phyloP scores from a whole-genome alignment of 305 asterid genomes.

The Solanum hybrid region DNA sequence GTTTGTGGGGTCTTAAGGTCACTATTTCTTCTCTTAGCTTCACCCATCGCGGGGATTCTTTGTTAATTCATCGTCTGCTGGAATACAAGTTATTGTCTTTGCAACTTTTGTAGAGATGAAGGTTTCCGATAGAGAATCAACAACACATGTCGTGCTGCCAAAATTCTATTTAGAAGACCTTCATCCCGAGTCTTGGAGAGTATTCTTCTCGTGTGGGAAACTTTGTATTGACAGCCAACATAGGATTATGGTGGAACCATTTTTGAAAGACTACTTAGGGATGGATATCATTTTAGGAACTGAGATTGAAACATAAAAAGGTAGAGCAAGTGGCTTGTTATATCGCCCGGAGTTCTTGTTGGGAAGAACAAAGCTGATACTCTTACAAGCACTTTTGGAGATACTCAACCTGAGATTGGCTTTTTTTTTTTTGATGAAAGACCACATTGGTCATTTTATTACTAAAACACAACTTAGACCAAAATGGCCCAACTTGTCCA shows the following conservation, averaged over 20 bases:
- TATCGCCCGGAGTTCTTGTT: constrained; percentile 22
- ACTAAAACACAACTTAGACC: too few relatives aligned
- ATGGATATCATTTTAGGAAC: constrained; percentile 29
- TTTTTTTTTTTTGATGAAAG: neutral
- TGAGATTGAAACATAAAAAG: constrained; percentile 21
- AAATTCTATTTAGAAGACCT: constrained; percentile 27
- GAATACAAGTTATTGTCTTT: constrained; percentile 25
- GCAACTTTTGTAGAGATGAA: constrained; percentile 26
- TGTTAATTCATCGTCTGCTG: constrained; percentile 22
- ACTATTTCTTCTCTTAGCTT: constrained; percentile 17
- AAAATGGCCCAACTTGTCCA: too few relatives aligned
- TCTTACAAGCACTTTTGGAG: constrained; percentile 5
- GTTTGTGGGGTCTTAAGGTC: constrained; percentile 30
- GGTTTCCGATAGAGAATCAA: constrained; percentile 17
- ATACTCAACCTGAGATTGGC: constrained; percentile 12
- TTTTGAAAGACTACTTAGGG: constrained; percentile 27
- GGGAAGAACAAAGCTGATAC: constrained; percentile 10
- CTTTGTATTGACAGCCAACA: constrained; percentile 26
- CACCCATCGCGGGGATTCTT: constrained; percentile 25
- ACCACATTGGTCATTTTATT: too few relatives aligned
- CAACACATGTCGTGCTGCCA: constrained; percentile 29
- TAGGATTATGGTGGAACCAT: constrained; percentile 36
- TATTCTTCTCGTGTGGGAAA: constrained; percentile 29
- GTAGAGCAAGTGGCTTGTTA: constrained; percentile 27
- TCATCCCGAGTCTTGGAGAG: constrained; percentile 35